Evolutionary conservation across 2,329 filamentous ascomycete genomes (phyloP), one percentile per base, ranked within the genome.

Genomic region (Hypoxylon sp.): DNA sequence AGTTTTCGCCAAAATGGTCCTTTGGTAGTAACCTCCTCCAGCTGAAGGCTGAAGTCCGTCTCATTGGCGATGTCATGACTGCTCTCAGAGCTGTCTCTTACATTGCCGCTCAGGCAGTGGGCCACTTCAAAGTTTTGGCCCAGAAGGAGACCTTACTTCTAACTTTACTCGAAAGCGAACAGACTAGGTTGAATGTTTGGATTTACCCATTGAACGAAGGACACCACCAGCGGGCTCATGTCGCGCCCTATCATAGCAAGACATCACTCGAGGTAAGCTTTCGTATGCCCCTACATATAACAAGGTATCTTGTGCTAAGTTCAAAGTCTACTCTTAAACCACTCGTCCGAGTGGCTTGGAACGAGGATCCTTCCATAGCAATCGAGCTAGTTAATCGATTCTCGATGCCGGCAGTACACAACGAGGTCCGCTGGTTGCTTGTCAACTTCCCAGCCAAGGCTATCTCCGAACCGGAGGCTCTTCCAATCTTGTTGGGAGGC

Each of bases 11-110:
- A 11, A 86, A 87, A 65, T 99, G 95, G 94, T 96, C 95, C 0
- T 98, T 95, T 74, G 95, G 95, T 54, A 95, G 94, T 68, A 99
- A 97, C 71, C 85, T 91, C 45, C 78, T 99, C 13, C 95, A 99
- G 72, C 81, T 98, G 48, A 98, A 96, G 78, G 94, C 96, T 0
- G 95, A 99, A 75, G 86, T 92, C 27, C 89, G 89, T 64, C 79
- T 97, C 15, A 83, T 98, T 33, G 82, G 83, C 5, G 92, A 97
- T 71, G 87, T 97, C 29, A 79, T 88, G 45, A 73, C 77, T 9
- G 84, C 87, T 11, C 76, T 99, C 60, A 86, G 87, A 61, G 81
- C 78, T 2, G 83, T 92, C 9, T 79, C 84, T 1, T 79, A 79
- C 57, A 84, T 91, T 29, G 88, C 85, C 3, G 73, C 78, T 1